Evolutionary conservation across 306 rosid genomes (phyloP), one percentile per base, ranked within the genome.

Genomic region (Trichosanthes cucumerina): DNA sequence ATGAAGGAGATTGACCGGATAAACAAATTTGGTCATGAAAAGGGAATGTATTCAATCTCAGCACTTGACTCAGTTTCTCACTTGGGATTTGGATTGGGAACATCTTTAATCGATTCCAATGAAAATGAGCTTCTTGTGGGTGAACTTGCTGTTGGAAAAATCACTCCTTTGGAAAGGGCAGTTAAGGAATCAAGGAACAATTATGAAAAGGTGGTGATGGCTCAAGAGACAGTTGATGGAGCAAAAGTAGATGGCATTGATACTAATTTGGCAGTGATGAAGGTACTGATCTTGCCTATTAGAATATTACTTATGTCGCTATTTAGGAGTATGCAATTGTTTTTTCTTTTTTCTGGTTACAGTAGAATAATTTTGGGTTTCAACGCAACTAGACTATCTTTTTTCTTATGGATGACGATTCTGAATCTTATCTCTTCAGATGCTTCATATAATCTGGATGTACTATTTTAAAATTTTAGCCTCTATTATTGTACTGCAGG

Each of bases 241-340:
- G 98, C 91, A 78, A 96, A 96, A 90, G 99, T 93, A 50, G 98
- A 96, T 60, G 99, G 99, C 53, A 83, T 96, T 52, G 99, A 93
- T 84, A 90, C 96, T 57, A 96, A 96, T 84, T 80, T 96, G 82
- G 99, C 93, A 59, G 89, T 96, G 81, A 90, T 96, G 99, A 96
- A 91, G 99, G 99, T 96, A 92, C 36, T 47, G 59, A 13, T 71
- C 16, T 24, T 74, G 26, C 72, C 60, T 68, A 24, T 46, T 71
- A 21, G 62, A 31, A 18, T n/a, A 74, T 50, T 47, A 13, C 59
- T 46, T 24, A 6, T 44, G 24, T 47, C 26, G 26, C 18, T 36
- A 43, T 53, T 41, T 36, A 57, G 77, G 52, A 39, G 34, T 65
- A 68, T 73, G 23, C 24, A 53, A 53, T 19, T 24, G 76, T 64